Evolutionary conservation across 1,284 basidiomycete genomes (phyloP).

Genomic region (Wolfiporia cocos): DNA sequence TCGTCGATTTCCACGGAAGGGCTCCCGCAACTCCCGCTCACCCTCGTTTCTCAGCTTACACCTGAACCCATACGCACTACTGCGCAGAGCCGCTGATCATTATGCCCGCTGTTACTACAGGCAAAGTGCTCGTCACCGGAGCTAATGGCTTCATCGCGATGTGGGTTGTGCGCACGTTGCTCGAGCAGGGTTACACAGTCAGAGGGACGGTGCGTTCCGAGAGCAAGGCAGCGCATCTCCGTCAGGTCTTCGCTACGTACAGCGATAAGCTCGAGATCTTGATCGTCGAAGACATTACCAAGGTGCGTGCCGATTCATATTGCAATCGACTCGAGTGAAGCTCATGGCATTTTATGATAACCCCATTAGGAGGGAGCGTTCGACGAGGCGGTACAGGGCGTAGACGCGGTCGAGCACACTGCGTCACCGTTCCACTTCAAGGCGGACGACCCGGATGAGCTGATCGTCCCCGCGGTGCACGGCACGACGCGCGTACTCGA

Average conservation of each 20-base stretch:
- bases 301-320: slow-evolving; percentile 25
- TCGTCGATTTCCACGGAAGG: too few species aligned
- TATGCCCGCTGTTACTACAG: slow-evolving; percentile 25
- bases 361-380: slow-evolving; percentile 29
- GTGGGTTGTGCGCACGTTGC: slow-evolving; percentile 33
- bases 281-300: slow-evolving; percentile 50
- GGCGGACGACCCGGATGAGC: slow-evolving; percentile 27
- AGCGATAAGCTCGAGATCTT: slow-evolving; percentile 42
- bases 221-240: slow-evolving; percentile 45
- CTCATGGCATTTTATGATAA: not conserved
- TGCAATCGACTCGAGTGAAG: not conserved
- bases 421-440: slow-evolving; percentile 36
- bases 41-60: too few species aligned
- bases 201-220: slow-evolving; percentile 50
- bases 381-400: slow-evolving; percentile 35
- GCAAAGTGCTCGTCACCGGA: slow-evolving; percentile 33
- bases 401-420: slow-evolving; percentile 38
- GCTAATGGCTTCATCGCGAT: slow-evolving; percentile 37
- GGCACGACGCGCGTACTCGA: slow-evolving; percentile 20
- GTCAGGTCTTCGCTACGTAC: slow-evolving; percentile 38
- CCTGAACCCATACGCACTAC: too few species aligned
- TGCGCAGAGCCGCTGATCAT: not conserved
- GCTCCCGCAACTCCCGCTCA: too few species aligned
- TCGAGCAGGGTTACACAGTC: slow-evolving; percentile 42
- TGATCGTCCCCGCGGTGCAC: slow-evolving; percentile 22